Evolutionary conservation across 805 yeast genomes (phyloP).

Genomic region (Hanseniaspora taiwanica): DNA sequence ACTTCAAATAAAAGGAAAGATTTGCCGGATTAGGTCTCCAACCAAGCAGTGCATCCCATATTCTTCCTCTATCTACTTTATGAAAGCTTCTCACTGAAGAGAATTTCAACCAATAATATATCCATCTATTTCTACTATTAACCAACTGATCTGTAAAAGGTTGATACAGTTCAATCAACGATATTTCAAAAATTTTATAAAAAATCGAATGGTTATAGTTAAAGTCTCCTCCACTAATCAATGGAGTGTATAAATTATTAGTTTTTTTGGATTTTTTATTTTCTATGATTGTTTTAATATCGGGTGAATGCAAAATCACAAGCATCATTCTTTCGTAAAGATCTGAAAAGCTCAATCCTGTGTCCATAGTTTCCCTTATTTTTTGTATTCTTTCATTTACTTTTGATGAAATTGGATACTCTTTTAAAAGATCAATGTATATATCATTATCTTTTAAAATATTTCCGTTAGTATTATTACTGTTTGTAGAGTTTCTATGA

Average conservation of each 20-base stretch:
- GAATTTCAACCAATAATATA: constrained; percentile 90
- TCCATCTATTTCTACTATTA: constrained; percentile 63
- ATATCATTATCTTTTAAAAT: background rate
- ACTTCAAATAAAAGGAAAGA: constrained; percentile 23
- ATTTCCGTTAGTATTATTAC: too few species aligned
- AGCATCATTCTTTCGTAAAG: constrained; percentile 64
- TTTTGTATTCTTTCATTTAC: background rate
- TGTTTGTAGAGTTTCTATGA: constrained; percentile 1
- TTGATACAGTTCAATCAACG: constrained; percentile 63
- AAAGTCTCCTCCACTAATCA: constrained; percentile 23
- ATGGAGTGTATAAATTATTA: constrained; percentile 18
- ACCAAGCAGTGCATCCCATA: constrained; percentile 82
- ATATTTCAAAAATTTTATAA: constrained; percentile 48
- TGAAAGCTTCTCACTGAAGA: constrained; percentile 80
- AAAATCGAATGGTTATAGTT: constrained; percentile 25
- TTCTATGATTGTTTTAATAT: constrained; percentile 24
- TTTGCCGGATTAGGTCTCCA: constrained; percentile 40
- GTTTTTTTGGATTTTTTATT: constrained; percentile 7
- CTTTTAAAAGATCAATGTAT: constrained; percentile 3
- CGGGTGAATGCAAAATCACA: constrained; percentile 65
- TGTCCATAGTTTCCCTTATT: background rate
- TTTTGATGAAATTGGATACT: constrained; percentile 1
- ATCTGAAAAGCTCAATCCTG: constrained; percentile 36
- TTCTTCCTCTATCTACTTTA: constrained; percentile 65
- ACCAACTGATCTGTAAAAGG: constrained; percentile 72